phyloP scores from a whole-genome alignment of 176 grass and related monocot species.

The Bolboschoenus planiculmis region DNA sequence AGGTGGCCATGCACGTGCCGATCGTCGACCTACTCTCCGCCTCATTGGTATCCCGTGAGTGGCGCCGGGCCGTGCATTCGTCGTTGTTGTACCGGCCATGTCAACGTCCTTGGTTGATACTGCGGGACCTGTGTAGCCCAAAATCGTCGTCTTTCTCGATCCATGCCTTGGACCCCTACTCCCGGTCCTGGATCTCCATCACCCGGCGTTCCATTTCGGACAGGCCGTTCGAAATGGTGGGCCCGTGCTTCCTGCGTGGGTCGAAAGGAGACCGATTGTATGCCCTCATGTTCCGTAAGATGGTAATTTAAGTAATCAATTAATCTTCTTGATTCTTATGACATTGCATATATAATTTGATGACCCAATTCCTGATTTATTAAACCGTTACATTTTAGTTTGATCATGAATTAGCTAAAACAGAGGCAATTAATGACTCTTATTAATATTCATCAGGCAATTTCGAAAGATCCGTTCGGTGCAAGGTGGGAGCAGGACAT shows the following conservation, averaged over 20 bases:
- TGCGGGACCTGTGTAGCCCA: slow-evolving; percentile 5
- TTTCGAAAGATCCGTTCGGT: slow-evolving; percentile 31
- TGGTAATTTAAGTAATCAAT: background rate
- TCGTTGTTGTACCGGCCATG: background rate
- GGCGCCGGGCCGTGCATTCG: slow-evolving; percentile 20
- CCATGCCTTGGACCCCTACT: slow-evolving; percentile 23
- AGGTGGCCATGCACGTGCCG: slow-evolving; percentile 28
- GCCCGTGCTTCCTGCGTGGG: background rate
- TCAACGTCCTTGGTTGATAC: background rate
- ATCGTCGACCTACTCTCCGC: slow-evolving; percentile 17
- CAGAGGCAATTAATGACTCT: background rate
- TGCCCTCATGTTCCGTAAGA: slow-evolving; percentile 15
- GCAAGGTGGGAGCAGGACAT: slow-evolving; percentile 17
- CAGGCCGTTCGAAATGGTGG: background rate
- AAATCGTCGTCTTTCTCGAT: background rate
- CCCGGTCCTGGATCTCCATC: slow-evolving; percentile 10
- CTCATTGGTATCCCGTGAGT: slow-evolving; percentile 24
- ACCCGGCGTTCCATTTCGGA: background rate
- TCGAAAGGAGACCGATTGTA: slow-evolving; percentile 27
- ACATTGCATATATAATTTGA: background rate
- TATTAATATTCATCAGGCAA: background rate
- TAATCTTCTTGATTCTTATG: background rate
- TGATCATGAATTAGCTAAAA: background rate
- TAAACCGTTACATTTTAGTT: background rate
- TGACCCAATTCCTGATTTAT: background rate